Conservation (phyloP, 148 eudicot species). For the Beta vulgaris region DNA sequence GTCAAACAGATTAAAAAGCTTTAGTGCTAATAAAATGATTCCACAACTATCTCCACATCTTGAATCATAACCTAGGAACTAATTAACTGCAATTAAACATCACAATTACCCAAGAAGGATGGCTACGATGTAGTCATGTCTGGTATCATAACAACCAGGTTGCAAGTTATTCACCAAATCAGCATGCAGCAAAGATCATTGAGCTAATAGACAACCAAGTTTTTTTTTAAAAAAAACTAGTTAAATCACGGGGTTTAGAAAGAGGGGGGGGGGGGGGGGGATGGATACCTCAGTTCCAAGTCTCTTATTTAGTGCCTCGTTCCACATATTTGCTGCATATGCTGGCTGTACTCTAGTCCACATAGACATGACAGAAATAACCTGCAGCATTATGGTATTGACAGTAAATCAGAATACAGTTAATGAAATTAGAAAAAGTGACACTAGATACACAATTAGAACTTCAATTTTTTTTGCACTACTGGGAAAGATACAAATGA, state of each 20-base stretch:
- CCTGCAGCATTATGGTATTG: slow-evolving; percentile 42
- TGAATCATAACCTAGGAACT: not conserved
- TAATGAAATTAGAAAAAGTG: not conserved
- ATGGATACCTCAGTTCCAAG: slow-evolving; percentile 88
- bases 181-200: not conserved
- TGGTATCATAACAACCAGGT: not conserved
- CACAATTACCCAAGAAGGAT: not conserved
- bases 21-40: not conserved
- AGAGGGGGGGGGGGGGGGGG: not conserved
- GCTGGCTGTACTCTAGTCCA: slow-evolving; percentile 99
- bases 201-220: not conserved
- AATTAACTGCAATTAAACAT: not conserved
- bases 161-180: not conserved
- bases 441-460: not conserved
- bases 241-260: not conserved
- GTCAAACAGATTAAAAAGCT: too few relatives aligned
- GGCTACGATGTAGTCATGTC: not conserved
- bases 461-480: not conserved
- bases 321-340: slow-evolving; percentile 99
- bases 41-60: not conserved
- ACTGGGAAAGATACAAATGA: not conserved
- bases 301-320: slow-evolving; percentile 93
- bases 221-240: too few relatives aligned
- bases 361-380: slow-evolving; percentile 99
- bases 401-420: not conserved